These are phyloP conservation scores for Saccharomyces pastorianus DNA, from an alignment of 1,139 yeast species.

Conservation along the genomic window DNA sequence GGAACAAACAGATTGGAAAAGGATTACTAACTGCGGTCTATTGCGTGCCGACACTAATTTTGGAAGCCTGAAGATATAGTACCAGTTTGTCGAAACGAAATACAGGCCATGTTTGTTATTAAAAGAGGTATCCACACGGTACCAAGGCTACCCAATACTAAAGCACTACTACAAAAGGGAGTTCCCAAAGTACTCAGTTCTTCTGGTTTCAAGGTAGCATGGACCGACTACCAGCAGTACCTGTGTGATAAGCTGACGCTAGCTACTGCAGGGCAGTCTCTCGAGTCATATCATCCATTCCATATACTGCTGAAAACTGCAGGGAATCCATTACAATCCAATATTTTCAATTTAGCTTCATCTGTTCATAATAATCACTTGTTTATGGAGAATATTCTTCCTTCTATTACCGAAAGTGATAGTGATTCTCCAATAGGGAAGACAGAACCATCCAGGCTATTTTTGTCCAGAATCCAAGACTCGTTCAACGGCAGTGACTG, in stretches of 20 bases:
- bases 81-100: too few species aligned
- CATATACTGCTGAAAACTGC: slow-evolving; percentile 71
- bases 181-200: slow-evolving; percentile 66
- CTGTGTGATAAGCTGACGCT: slow-evolving; percentile 64
- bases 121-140: slow-evolving; percentile 47
- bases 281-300: slow-evolving; percentile 71
- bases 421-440: slow-evolving; percentile 14
- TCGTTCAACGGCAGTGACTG: slow-evolving; percentile 23
- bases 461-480: slow-evolving; percentile 24
- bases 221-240: slow-evolving; percentile 73
- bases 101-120: slow-evolving; percentile 10
- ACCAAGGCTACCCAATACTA: slow-evolving; percentile 47
- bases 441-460: slow-evolving; percentile 43
- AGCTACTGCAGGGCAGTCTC: slow-evolving; percentile 68
- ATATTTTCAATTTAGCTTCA: slow-evolving; percentile 78
- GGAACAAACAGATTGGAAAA: too few species aligned
- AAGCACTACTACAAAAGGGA: slow-evolving; percentile 41
- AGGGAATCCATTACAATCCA: slow-evolving; percentile 58
- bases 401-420: slow-evolving; percentile 7
- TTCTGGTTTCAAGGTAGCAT: slow-evolving; percentile 60
- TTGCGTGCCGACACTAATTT: too few species aligned
- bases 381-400: slow-evolving; percentile 60
- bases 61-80: too few species aligned
- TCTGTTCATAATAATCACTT: slow-evolving; percentile 91
- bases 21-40: too few species aligned